Conservation (phyloP, 768 basidiomycete species). For the Leccinum arenicola region DNA sequence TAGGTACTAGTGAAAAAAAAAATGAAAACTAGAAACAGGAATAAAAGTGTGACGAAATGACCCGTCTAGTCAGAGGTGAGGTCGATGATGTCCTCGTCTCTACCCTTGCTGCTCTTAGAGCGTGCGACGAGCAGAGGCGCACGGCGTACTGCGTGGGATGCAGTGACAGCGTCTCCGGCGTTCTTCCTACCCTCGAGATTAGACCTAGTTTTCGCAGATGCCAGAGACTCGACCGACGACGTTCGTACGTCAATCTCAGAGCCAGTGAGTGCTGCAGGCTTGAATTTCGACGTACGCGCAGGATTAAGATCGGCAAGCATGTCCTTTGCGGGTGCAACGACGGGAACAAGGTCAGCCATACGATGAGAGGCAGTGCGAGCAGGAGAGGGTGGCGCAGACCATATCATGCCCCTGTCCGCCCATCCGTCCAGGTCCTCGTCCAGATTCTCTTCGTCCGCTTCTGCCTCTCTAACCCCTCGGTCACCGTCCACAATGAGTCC, state of each 20-base stretch:
- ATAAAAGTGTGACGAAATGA: not conserved
- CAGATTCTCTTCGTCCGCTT: not conserved
- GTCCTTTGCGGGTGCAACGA: not conserved
- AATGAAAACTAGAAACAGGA: not conserved
- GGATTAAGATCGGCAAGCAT: not conserved
- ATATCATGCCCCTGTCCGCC: slow-evolving; percentile 26
- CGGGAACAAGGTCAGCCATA: not conserved
- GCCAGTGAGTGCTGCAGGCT: slow-evolving; percentile 2
- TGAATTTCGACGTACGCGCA: slow-evolving; percentile 19
- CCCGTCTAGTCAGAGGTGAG: slow-evolving; percentile 31
- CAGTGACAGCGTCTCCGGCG: not conserved
- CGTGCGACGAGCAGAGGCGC: slow-evolving; percentile 26
- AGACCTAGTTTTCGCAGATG: not conserved
- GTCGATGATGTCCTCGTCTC: slow-evolving; percentile 37
- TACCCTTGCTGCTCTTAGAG: slow-evolving; percentile 8
- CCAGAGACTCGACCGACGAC: not conserved
- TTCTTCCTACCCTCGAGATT: not conserved
- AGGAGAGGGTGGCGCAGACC: slow-evolving; percentile 23
- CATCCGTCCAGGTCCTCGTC: slow-evolving; percentile 7
- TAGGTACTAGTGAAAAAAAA: too few relatives aligned
- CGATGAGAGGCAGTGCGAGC: not conserved
- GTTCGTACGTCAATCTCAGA: not conserved
- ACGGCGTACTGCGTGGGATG: not conserved
- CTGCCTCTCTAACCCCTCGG: not conserved
- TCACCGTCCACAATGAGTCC: not conserved